Conservation (phyloP, 2,329 filamentous ascomycete species). For the Sarocladium brachiariae region DNA sequence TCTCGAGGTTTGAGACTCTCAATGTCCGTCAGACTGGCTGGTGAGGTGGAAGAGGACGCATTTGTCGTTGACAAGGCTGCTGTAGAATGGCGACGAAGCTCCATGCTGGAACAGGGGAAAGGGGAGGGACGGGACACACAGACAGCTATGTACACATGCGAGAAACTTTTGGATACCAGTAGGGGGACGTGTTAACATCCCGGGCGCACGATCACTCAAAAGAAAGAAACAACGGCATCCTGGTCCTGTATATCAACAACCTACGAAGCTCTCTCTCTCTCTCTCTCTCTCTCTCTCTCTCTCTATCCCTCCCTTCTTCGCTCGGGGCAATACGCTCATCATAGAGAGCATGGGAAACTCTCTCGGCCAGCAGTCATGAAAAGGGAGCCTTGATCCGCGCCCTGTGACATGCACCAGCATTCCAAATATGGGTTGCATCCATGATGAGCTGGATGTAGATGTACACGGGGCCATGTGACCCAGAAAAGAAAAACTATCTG, state of each 20-base stretch:
- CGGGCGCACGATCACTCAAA: too few relatives aligned
- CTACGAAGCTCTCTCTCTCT: not conserved
- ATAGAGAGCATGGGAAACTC: not conserved
- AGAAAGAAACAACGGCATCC: too few relatives aligned
- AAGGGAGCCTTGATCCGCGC: not conserved
- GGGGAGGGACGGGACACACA: not conserved
- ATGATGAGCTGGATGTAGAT: not conserved
- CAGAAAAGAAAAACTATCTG: not conserved
- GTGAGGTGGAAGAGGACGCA: not conserved
- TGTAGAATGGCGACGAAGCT: not conserved
- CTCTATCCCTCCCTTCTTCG: not conserved
- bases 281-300: not conserved
- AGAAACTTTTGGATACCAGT: too few relatives aligned
- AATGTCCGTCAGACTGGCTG: not conserved
- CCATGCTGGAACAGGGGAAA: not conserved
- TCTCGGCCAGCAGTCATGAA: not conserved
- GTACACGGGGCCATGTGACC: not conserved
- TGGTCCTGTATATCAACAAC: too few relatives aligned
- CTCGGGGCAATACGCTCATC: not conserved
- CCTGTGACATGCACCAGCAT: slow-evolving; percentile 2
- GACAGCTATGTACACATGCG: too few relatives aligned
- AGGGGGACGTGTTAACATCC: too few relatives aligned
- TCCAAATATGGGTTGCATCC: not conserved
- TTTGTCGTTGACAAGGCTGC: not conserved
- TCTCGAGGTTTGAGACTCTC: slow-evolving; percentile 19